A percentile compares a stretch with the other conserved stretches of the same genome.
These are phyloP conservation scores for Globisporangium barbulae DNA, from an alignment of 352 stramenopile genomes.

Conservation along the genomic window DNA sequence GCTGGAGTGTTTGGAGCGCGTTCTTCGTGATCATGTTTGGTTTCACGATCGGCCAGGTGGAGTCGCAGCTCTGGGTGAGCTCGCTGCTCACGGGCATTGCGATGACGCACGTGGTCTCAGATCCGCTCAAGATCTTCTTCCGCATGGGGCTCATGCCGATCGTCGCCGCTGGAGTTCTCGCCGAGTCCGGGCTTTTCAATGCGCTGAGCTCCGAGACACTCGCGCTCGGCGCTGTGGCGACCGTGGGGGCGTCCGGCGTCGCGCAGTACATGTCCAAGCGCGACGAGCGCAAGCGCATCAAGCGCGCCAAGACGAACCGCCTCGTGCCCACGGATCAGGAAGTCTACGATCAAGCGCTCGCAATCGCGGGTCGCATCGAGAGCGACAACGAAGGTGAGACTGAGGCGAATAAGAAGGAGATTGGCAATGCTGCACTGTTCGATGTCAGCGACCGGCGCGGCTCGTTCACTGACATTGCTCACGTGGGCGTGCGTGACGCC, in stretches of 20 bases:
- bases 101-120: conserved; percentile 58
- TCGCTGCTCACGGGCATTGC: conserved; percentile 51
- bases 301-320: conserved; percentile 22
- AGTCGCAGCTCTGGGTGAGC: conserved; percentile 59
- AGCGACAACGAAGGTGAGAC: conserved; percentile 7
- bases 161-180: conserved; percentile 46
- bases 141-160: conserved; percentile 69
- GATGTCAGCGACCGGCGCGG: conserved; percentile 8
- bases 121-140: conserved; percentile 72
- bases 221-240: conserved; percentile 37
- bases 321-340: conserved; percentile 29
- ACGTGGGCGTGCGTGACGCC: conserved; percentile 18
- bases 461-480: conserved; percentile 36
- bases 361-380: conserved; percentile 17
- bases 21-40: conserved; percentile 77
- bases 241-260: conserved; percentile 42
- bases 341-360: conserved; percentile 16
- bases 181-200: conserved; percentile 52
- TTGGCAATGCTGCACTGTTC: not conserved
- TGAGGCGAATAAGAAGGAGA: conserved; percentile 1
- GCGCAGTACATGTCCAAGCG: conserved; percentile 45
- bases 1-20: conserved; percentile 49
- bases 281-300: conserved; percentile 13
- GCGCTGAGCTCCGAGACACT: conserved; percentile 45
- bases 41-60: conserved; percentile 54